These are phyloP conservation scores for Aureobasidium sp. DNA, from an alignment of 2,329 filamentous ascomycete genomes.

Conservation along the genomic window DNA sequence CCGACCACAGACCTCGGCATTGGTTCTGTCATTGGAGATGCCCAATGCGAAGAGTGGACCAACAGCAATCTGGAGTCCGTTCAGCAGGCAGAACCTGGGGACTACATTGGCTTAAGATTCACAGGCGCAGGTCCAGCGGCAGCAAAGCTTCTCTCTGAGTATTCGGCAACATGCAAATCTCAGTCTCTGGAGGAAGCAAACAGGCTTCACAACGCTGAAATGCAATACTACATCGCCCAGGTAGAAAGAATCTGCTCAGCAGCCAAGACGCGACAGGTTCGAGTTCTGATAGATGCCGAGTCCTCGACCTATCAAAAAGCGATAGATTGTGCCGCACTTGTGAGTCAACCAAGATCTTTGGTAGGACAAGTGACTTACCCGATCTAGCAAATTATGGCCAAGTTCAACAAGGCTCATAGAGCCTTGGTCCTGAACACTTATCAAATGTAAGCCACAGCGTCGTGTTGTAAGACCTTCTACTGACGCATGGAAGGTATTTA, in stretches of 20 bases:
- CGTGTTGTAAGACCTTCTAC: neutral
- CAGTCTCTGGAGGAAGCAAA: neutral
- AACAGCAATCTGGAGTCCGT: constrained; percentile 2
- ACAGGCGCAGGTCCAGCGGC: constrained; percentile 4
- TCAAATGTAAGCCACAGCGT: too few species aligned
- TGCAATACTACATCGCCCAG: neutral
- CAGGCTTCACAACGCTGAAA: neutral
- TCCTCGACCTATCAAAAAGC: neutral
- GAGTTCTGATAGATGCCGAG: constrained; percentile 9
- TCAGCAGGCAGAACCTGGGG: constrained; percentile 3
- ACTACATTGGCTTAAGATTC: constrained; percentile 1
- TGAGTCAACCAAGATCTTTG: too few species aligned
- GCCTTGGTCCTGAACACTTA: constrained; percentile 7
- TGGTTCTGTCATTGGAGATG: neutral
- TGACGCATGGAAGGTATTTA: neutral
- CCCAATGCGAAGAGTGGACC: neutral
- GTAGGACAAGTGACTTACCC: neutral
- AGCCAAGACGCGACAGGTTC: neutral
- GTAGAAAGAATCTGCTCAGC: neutral
- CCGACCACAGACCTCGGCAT: neutral
- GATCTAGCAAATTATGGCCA: neutral
- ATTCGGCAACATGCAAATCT: neutral
- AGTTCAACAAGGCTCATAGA: neutral
- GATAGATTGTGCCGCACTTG: neutral
- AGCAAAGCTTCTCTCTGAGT: neutral